A percentile compares a stretch with the other conserved stretches of the same genome.
phyloP scores from a whole-genome alignment of 805 yeast genomes.

The Candida boidinii region DNA sequence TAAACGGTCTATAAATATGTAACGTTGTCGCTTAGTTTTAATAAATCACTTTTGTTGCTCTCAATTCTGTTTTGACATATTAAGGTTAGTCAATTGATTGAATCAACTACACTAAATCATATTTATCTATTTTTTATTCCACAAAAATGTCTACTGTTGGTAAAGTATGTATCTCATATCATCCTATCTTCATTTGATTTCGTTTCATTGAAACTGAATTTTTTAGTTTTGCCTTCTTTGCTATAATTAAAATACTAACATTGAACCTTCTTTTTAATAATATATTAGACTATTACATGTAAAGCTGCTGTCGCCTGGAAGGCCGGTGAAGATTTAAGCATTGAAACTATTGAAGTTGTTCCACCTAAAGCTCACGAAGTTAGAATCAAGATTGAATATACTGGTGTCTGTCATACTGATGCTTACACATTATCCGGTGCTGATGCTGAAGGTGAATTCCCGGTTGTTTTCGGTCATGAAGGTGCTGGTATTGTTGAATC shows the following conservation, averaged over 20 bases:
- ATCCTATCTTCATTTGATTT: not conserved
- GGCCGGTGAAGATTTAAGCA: slow-evolving; percentile 63
- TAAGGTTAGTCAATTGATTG: no score
- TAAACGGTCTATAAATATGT: no score
- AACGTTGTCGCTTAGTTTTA: no score
- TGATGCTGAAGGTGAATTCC: slow-evolving; percentile 96
- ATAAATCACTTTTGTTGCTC: no score
- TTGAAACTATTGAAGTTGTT: slow-evolving; percentile 83
- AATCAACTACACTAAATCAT: no score
- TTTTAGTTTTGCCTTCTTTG: not conserved
- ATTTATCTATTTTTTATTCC: not conserved
- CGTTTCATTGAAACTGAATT: not conserved
- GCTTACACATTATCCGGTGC: slow-evolving; percentile 91
- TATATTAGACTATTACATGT: slow-evolving; percentile 51
- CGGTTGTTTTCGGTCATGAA: slow-evolving; percentile 91
- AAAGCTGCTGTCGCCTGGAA: slow-evolving; percentile 98
- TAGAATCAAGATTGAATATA: slow-evolving; percentile 75
- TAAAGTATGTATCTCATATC: slow-evolving; percentile 12
- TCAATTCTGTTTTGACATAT: no score
- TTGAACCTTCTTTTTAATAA: not conserved
- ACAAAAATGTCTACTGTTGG: slow-evolving; percentile 22
- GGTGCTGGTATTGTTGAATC: slow-evolving; percentile 97
- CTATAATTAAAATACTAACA: not conserved
- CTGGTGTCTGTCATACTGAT: slow-evolving; percentile 98
- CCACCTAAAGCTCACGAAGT: slow-evolving; percentile 98